Conservation (phyloP, 2,329 filamentous ascomycete genomes). For the Lasiodiplodia theobromae region DNA sequence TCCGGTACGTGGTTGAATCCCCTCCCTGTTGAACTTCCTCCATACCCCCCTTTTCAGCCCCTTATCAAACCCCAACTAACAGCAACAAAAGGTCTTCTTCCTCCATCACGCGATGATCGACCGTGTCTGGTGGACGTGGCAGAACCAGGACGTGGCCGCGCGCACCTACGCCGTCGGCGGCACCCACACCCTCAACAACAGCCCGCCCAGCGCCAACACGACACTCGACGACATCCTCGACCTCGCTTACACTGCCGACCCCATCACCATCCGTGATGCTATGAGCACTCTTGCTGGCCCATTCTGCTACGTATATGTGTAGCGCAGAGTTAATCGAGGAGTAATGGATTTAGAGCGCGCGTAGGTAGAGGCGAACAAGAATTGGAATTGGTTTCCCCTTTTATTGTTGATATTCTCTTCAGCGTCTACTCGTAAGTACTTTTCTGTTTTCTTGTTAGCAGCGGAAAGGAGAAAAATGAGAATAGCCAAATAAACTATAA, state of each 20-base stretch:
- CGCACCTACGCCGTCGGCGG: conserved; percentile 51
- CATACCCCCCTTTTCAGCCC: background rate
- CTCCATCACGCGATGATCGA: conserved; percentile 59
- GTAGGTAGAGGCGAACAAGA: no score
- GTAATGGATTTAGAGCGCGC: background rate
- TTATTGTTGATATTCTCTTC: background rate
- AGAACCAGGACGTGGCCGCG: conserved; percentile 51
- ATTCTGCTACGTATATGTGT: conserved; percentile 56
- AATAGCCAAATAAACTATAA: background rate
- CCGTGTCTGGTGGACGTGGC: conserved; percentile 59
- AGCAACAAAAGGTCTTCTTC: conserved; percentile 46
- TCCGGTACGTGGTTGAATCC: conserved; percentile 34
- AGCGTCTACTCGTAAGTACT: background rate
- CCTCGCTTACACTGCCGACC: conserved; percentile 45
- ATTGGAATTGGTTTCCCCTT: background rate
- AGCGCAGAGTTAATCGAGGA: background rate
- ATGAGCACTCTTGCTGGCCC: conserved; percentile 54
- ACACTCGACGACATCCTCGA: conserved; percentile 54
- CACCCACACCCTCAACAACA: conserved; percentile 54
- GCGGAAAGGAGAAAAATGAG: background rate
- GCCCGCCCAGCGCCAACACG: conserved; percentile 52
- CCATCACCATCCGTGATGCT: conserved; percentile 47
- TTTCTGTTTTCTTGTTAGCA: background rate
- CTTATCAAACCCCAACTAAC: background rate
- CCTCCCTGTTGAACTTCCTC: conserved; percentile 13